These are phyloP conservation scores for Solanum pinnatisectum DNA, from an alignment of 257 asterid species.

Conservation along the genomic window DNA sequence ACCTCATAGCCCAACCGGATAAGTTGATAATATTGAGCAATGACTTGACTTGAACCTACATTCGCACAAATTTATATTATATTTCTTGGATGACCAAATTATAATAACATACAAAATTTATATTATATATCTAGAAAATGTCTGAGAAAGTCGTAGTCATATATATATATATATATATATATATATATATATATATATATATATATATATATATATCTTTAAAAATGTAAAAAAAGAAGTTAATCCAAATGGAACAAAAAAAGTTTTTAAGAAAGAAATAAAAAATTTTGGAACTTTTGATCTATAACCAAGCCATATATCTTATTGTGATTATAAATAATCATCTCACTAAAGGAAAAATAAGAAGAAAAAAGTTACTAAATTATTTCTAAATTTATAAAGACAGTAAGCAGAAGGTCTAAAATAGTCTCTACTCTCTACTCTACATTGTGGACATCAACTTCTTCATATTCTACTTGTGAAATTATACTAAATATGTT, in stretches of 20 bases:
- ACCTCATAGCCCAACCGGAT: constrained; percentile 29
- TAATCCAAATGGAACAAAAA: neutral
- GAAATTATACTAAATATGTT: too few relatives aligned
- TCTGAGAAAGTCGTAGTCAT: too few relatives aligned
- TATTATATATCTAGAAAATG: neutral
- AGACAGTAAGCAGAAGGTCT: too few relatives aligned
- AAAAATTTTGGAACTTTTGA: neutral
- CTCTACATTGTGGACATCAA: neutral
- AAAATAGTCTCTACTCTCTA: too few relatives aligned
- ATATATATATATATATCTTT: too few relatives aligned
- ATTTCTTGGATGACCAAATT: neutral
- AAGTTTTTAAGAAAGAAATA: neutral
- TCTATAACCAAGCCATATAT: neutral
- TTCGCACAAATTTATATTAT: neutral
- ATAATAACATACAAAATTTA: too few relatives aligned
- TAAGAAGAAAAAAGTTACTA: neutral
- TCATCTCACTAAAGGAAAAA: neutral
- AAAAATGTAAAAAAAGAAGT: too few relatives aligned
- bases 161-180: too few relatives aligned
- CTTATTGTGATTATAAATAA: neutral
- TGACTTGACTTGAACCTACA: constrained; percentile 28
- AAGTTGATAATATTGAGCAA: constrained; percentile 28
- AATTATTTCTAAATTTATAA: neutral
- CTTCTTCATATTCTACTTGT: neutral
- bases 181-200: too few relatives aligned